Evolutionary conservation across 257 asterid genomes (phyloP), one percentile per base, ranked within the genome.

Genomic region (Fraxinus pennsylvanica): DNA sequence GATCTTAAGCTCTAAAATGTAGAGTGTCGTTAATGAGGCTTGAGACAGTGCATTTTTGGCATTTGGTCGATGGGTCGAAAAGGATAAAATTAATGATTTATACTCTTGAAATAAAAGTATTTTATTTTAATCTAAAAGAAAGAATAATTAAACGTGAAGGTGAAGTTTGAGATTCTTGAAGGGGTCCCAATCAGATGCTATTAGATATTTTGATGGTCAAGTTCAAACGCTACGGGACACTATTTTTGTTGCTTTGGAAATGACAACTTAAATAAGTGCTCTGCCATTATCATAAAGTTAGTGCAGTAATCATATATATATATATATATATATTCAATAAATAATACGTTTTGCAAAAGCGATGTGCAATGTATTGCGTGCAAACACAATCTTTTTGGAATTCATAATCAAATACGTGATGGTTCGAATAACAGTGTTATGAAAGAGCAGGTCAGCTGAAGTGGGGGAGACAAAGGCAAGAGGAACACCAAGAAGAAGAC

Each of bases 211-310:
- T 63, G 27, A 61, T 12, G 33, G 69, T 27, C 36, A 9, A 27
- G 69, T 63, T 25, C 69, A 63, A 63, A 63, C 19, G 69, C 33
- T 63, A 63, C 33, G 69, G 69, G 69, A 63, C 69, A 63, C 17
- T 63, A 17, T 63, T 27, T 63, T 63, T 27, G 9, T 63, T 25
- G 69, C 69, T 10, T 63, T 63, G 69, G 69, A 27, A 63, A 63
- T 63, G 69, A 63, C 69, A 63, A 63, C 10, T 63, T 63, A 10
- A 29, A 63, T 27, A 27, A 63, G 69, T 63, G 7, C 36, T 27
- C 69, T 27, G 68, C 36, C 67, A 59, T 22, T 22, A 63, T 63
- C 69, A 22, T 27, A 63, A 63, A 63, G 69, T 63, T 6, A 36
- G 69, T 63, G 35, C 69, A 63, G 36, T 63, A 63, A 63, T 63